Evolutionary conservation across 1,284 basidiomycete genomes (phyloP), one percentile per base, ranked within the genome.

Genomic region (Ceratobasidium sp.): DNA sequence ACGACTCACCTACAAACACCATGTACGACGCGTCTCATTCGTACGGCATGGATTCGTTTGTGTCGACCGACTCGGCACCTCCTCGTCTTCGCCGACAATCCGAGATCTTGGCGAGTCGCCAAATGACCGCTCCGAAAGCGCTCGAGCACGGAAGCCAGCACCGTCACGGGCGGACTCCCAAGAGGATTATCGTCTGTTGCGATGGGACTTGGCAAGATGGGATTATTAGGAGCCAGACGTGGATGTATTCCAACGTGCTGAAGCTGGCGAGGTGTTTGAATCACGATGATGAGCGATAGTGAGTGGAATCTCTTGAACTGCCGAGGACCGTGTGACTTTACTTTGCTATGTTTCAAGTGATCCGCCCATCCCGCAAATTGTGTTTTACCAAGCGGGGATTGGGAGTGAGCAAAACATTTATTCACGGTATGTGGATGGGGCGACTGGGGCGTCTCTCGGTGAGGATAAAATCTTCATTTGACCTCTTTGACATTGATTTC

Each of bases 281-380:
- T 69, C 85, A 87, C 71, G 82, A 85, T 74, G 90, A 91, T 76
- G 79, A 81, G 48, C 84, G 89, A 64, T 77, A 76, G 84, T 85
- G 74, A 73, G 83, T 78, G 28, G 23, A 41, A 16, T 14, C 58
- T 39, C 6, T 46, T 58, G 5, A 26, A 41, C 23, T n/a, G 1
- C 3, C 21, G 8, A 36, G 43, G 36, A 5, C 12, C 5, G 14
- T 14, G 50, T 12, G 50, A 45, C 53, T 18, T 65, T 46, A 70
- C 23, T 5, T 39, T 43, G 23, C 41, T 30, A 34, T 34, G 53
- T 43, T n/a, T n/a, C 1, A 8, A 70, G 67, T 36, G 67, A 70
- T 34, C 67, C 67, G 9, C 67, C 67, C n/a, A 70, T 70, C 23
- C 67, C 67, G 9, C 67, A 70, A 30, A 59, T 70, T 48, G 67